Base-by-base conservation (phyloP, 176 grass and related monocot genomes). In the Calamus simplicifolius region DNA sequence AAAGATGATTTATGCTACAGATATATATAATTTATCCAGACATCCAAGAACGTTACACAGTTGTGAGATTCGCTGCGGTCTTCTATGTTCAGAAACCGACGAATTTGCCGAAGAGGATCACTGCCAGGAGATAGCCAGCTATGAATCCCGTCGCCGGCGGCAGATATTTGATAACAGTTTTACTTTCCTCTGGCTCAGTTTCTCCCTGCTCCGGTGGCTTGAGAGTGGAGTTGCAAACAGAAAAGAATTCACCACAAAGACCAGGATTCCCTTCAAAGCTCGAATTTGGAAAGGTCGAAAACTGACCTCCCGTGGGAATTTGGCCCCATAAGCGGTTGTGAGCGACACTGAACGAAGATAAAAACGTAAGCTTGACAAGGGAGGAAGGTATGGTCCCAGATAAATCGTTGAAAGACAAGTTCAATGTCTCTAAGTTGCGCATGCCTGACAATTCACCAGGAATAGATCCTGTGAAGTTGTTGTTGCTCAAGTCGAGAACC, bases 201-300 rank as follows among this genome's bases (percentile, higher is more conserved):
- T 61, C 27, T 27, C 19, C 18, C 16, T 35, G 28, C 16, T 61
- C 1, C 12, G 16, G 5, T 35, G 29, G 6, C 6, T 8, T 38
- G n/a, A 38, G 2, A 13, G 13, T 61, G 6, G 28, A 38, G 58
- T 38, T 35, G 58, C 58, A 61, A 4, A 35, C 31, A 0, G 4
- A n/a, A 3, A 29, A 1, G 1, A 6, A 38, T 6, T 16, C 19
- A 61, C 29, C 35, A 30, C 35, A 38, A 10, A 61, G 16, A 4
- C 58, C 58, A 10, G 58, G 58, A 61, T 61, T 61, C 35, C 58
- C 58, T 61, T 61, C 29, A 19, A 35, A 61, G 13, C 58, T 43
- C 7, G 29, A 61, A 38, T 27, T 18, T 5, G 58, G 58, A 27
- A 61, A 61, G 58, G 6, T 61, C 3, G 3, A 10, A 15, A 61